These are phyloP conservation scores for Styphnolobium japonicum DNA, from an alignment of 306 rosid genomes.

Conservation along the genomic window DNA sequence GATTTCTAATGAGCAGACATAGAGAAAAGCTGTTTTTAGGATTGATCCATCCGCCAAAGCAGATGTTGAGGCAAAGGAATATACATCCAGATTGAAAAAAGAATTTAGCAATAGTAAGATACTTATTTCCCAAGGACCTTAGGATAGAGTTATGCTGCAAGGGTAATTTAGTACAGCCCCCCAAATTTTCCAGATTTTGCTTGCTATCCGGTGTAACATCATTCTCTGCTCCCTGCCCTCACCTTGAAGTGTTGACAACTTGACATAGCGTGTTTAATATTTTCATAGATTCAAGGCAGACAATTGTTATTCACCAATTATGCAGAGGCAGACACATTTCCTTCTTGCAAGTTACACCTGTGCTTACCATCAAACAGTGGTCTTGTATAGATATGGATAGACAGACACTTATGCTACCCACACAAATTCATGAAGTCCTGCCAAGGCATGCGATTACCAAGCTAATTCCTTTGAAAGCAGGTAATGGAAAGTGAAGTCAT, in stretches of 20 bases:
- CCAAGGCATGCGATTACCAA: constrained; percentile 42
- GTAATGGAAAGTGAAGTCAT: constrained; percentile 77
- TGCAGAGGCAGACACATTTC: constrained; percentile 4
- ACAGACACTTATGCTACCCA: background rate
- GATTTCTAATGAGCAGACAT: constrained; percentile 19
- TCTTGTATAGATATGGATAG: constrained; percentile 10
- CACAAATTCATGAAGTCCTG: background rate
- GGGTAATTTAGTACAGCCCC: background rate
- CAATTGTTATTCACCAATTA: constrained; percentile 7
- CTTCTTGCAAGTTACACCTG: background rate
- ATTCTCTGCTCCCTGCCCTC: constrained; percentile 7
- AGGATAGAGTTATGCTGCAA: constrained; percentile 1
- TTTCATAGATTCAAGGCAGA: background rate
- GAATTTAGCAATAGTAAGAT: constrained; percentile 7
- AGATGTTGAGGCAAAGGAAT: constrained; percentile 18
- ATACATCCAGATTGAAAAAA: constrained; percentile 19
- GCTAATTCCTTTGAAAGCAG: constrained; percentile 70
- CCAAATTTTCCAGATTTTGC: constrained; percentile 21
- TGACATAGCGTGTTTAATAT: constrained; percentile 4
- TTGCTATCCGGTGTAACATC: background rate
- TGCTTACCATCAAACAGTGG: background rate
- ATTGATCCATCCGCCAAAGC: constrained; percentile 6
- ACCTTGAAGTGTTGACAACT: background rate
- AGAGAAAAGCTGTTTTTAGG: background rate
- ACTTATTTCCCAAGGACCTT: constrained; percentile 3